Base-by-base conservation (phyloP, 352 stramenopile genomes). In the Phytopythium delawarense region DNA sequence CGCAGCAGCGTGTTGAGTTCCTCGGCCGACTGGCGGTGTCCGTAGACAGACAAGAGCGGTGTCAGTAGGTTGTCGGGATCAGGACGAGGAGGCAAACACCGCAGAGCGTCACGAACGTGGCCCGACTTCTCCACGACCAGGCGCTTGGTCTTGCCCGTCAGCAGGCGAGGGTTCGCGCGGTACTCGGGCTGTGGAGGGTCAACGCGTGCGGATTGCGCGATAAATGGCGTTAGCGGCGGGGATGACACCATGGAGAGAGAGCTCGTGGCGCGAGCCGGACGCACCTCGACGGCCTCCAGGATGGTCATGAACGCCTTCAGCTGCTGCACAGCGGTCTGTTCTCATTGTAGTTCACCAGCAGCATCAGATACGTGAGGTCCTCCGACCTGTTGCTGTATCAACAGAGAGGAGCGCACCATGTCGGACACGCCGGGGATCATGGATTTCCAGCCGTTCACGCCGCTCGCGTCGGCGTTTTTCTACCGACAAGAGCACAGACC, bases 1-100 rank as follows among this genome's bases (percentile, higher is more conserved):
- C 83, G 82, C 28, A 95, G 61, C 81, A 93, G 88, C 66, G 84
- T 90, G 71, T 95, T 95, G 69, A 95, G 90, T 57, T 95, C 82
- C 65, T 93, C 86, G 7, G 85, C 67, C 13, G 79, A 86, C 84
- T 93, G 52, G 21, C 63, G 12, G 0, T 42, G 60, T 51, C 42
- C 12, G 7, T 34, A 12, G 21, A 64, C 28, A 21, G 20, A 6
- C 23, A 53, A 20, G 7, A 44, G 35, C 54, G 50, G 35, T 4
- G 53, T 48, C n/a, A 56, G 49, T 39, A 21, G 21, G 37, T 30
- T 4, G 25, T 30, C 25, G 25, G 25, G 25, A 30, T 30, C 25
- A 30, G 25, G 25, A 30, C 3, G 25, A 30, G 37, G 12, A 9
- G 11, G 37, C 12, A 8, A 8, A 1, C 7, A 5, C 13, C 21